A percentile compares a stretch with the other conserved stretches of the same genome.
Conservation (phyloP, 805 yeast genomes). For the Metschnikowia dekortorum region DNA sequence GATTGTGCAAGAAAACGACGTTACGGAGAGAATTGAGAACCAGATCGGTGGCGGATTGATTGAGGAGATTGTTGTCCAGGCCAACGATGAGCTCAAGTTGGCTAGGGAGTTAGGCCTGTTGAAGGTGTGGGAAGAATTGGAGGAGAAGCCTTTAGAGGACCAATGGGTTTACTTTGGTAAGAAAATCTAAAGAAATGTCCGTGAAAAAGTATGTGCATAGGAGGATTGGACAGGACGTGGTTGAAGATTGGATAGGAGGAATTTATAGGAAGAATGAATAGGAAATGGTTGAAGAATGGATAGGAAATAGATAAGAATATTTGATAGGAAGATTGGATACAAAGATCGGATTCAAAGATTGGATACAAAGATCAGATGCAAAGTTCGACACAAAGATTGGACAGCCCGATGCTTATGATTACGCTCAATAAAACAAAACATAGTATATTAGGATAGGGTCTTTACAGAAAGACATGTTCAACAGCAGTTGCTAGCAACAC, state of each 20-base stretch:
- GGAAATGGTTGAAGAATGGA: too few species aligned
- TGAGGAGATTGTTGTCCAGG: slow-evolving; percentile 79
- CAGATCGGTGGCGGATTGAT: slow-evolving; percentile 78
- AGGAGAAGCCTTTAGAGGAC: slow-evolving; percentile 72
- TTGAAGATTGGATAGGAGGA: neutral
- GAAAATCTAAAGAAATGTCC: slow-evolving; percentile 33
- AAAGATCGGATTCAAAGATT: too few species aligned
- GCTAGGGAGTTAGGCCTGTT: slow-evolving; percentile 63
- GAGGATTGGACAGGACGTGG: neutral
- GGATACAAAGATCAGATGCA: too few species aligned
- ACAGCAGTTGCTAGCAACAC: slow-evolving; percentile 38
- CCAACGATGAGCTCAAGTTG: slow-evolving; percentile 70
- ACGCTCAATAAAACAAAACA: neutral
- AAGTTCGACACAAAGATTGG: too few species aligned
- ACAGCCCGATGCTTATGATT: neutral
- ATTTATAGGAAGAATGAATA: too few species aligned
- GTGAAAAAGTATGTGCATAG: neutral
- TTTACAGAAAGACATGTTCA: slow-evolving; percentile 10
- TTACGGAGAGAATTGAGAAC: slow-evolving; percentile 61
- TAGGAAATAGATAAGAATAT: too few species aligned
- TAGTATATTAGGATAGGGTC: neutral
- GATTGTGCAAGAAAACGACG: slow-evolving; percentile 60
- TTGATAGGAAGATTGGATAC: too few species aligned
- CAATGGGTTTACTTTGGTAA: slow-evolving; percentile 83
- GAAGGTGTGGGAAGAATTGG: slow-evolving; percentile 76